Percentiles rank a stretch among this genome's conserved stretches.
phyloP scores from a whole-genome alignment of 805 yeast genomes.

The Wickerhamiella slavikovae region DNA sequence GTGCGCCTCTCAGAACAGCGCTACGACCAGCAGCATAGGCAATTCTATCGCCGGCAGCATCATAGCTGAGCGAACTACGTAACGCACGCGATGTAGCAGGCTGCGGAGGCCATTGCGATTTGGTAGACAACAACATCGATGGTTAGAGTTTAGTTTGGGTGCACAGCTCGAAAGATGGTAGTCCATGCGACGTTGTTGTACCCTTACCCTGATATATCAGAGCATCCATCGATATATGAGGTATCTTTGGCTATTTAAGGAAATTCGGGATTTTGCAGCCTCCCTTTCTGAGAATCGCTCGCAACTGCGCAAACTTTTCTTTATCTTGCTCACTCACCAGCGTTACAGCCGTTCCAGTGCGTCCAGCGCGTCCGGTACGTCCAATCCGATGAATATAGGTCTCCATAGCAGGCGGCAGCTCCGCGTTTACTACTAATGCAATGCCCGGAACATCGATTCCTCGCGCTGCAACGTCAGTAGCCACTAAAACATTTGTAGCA shows the following conservation, averaged over 20 bases:
- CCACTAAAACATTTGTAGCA: constrained; percentile 44
- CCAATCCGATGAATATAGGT: constrained; percentile 87
- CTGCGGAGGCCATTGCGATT: constrained; percentile 41
- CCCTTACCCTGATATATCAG: too few relatives aligned
- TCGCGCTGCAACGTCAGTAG: constrained; percentile 91
- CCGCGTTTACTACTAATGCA: constrained; percentile 67
- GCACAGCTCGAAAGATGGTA: too few relatives aligned
- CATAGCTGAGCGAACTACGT: constrained; percentile 57
- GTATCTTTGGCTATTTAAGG: not conserved
- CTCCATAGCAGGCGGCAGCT: constrained; percentile 59
- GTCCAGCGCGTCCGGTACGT: constrained; percentile 92
- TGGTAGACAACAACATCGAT: not conserved
- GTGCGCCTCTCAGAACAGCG: constrained; percentile 44
- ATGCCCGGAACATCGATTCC: constrained; percentile 87
- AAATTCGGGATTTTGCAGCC: constrained; percentile 1
- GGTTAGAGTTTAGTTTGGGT: not conserved
- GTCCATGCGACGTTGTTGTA: too few relatives aligned
- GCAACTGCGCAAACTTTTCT: constrained; percentile 6
- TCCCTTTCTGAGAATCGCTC: constrained; percentile 1
- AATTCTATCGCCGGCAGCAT: constrained; percentile 41
- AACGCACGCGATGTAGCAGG: constrained; percentile 60
- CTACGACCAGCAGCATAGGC: constrained; percentile 74
- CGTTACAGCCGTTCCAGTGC: constrained; percentile 53
- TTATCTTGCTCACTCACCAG: constrained; percentile 22
- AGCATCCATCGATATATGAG: not conserved